A percentile compares a stretch with the other conserved stretches of the same genome.
phyloP scores from a whole-genome alignment of 352 stramenopile genomes.

The Pythium volutum region DNA sequence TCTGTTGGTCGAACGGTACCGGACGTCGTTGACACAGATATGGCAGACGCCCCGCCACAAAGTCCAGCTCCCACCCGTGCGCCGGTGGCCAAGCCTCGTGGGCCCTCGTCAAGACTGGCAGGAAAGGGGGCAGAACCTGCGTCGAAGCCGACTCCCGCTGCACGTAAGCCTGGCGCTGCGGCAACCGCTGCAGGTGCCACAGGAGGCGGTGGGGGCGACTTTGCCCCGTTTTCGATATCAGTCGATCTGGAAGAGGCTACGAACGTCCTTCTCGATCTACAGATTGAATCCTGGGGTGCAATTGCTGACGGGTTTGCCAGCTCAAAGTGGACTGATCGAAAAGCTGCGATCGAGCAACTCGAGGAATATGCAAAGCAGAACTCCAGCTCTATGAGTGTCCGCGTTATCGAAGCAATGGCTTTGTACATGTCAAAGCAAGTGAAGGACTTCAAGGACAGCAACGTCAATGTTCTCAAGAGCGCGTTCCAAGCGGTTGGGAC shows the following conservation, averaged over 20 bases:
- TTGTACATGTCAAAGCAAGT: constrained; percentile 72
- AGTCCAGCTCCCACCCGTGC: constrained; percentile 2
- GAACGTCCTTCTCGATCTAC: constrained; percentile 45
- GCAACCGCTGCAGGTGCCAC: background rate
- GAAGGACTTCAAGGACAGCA: constrained; percentile 88
- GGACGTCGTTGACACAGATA: constrained; percentile 23
- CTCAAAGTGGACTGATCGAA: constrained; percentile 82
- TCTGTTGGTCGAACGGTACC: constrained; percentile 17
- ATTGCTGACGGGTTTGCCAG: constrained; percentile 65
- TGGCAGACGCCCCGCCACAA: constrained; percentile 13
- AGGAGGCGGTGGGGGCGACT: constrained; percentile 40
- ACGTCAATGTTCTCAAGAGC: constrained; percentile 87
- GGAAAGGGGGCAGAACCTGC: constrained; percentile 30
- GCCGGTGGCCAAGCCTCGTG: constrained; percentile 29
- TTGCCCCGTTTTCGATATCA: constrained; percentile 59
- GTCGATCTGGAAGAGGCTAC: constrained; percentile 70
- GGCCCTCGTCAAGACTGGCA: constrained; percentile 41
- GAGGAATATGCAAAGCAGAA: constrained; percentile 58
- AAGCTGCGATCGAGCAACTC: constrained; percentile 66
- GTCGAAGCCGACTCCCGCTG: constrained; percentile 20
- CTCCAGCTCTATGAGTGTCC: constrained; percentile 47
- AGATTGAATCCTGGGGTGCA: constrained; percentile 53
- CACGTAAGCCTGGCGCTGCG: constrained; percentile 17
- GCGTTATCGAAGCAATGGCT: constrained; percentile 71
- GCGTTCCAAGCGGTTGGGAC: constrained; percentile 77